phyloP scores from a whole-genome alignment of 352 stramenopile species.

The Phytopythium montanum region DNA sequence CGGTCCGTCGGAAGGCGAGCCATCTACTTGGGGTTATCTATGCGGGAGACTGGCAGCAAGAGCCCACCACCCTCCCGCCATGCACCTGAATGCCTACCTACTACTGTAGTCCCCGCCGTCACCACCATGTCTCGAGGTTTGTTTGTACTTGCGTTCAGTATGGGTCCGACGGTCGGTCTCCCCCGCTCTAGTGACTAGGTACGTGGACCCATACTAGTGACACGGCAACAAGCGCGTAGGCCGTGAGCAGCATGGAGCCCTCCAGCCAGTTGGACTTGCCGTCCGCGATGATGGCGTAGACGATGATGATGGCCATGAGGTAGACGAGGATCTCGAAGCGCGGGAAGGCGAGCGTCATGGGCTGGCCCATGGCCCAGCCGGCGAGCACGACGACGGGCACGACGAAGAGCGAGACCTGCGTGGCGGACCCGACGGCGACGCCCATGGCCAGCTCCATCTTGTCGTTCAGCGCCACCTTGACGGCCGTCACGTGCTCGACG shows the following conservation, averaged over 20 bases:
- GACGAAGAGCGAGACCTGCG: slow-evolving; percentile 97
- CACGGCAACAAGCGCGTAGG: slow-evolving; percentile 87
- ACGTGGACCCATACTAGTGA: slow-evolving; percentile 80
- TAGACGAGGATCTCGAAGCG: slow-evolving; percentile 96
- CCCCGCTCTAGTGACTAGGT: too few relatives aligned
- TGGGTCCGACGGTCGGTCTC: too few relatives aligned
- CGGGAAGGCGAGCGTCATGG: slow-evolving; percentile 96
- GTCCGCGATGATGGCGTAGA: slow-evolving; percentile 90
- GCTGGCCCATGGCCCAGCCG: slow-evolving; percentile 91
- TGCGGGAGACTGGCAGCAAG: neutral
- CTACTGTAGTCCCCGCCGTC: too few relatives aligned
- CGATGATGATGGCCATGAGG: slow-evolving; percentile 95
- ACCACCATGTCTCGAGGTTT: too few relatives aligned
- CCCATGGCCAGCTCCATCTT: slow-evolving; percentile 99
- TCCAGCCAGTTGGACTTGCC: slow-evolving; percentile 92
- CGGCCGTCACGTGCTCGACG: slow-evolving; percentile 97
- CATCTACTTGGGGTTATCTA: neutral
- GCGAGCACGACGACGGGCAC: slow-evolving; percentile 94
- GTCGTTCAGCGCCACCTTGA: slow-evolving; percentile 96
- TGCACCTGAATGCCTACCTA: neutral
- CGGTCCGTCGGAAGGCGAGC: neutral
- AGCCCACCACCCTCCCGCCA: neutral
- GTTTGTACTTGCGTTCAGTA: too few relatives aligned
- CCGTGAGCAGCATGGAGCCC: slow-evolving; percentile 89
- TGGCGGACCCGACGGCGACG: slow-evolving; percentile 96